Conservation (phyloP, 169 alveolate species). For the Eimeria necatrix region DNA sequence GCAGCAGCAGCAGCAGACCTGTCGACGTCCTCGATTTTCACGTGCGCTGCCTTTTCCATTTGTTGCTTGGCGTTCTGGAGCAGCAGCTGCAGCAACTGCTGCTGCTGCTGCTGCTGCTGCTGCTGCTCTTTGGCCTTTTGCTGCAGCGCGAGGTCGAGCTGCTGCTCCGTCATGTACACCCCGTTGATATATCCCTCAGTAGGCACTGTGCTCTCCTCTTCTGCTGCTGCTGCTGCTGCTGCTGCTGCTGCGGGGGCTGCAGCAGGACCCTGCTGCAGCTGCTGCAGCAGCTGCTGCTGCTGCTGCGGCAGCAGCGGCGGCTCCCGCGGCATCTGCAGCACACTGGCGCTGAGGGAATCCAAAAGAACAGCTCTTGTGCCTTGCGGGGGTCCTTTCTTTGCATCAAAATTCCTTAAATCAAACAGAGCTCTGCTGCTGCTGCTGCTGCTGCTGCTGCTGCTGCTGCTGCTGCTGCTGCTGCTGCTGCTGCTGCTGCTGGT, state of each 20-base stretch:
- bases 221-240: not conserved
- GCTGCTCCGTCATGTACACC: not conserved
- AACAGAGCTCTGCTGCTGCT: not conserved
- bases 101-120: not conserved
- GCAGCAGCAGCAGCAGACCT: not conserved
- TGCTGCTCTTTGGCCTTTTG: not conserved
- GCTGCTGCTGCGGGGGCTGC: too few relatives aligned
- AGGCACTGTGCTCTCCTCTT: not conserved
- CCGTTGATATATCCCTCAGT: not conserved
- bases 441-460: slow-evolving; percentile 30
- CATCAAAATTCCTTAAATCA: not conserved
- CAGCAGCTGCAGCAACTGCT: not conserved
- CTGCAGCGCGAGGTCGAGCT: not conserved
- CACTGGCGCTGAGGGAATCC: not conserved
- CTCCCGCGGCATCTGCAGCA: not conserved
- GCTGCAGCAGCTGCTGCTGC: not conserved
- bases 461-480: slow-evolving; percentile 14
- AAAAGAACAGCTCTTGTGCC: not conserved
- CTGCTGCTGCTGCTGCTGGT: not conserved
- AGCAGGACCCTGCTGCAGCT: too few relatives aligned
- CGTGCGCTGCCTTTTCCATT: not conserved
- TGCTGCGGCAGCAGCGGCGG: not conserved
- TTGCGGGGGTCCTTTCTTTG: not conserved
- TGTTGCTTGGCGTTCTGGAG: not conserved
- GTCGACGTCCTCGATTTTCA: not conserved